Percentiles rank a stretch among this genome's conserved stretches.
Conservation (phyloP, 2,329 filamentous ascomycete genomes). For the Botrytis medusae region DNA sequence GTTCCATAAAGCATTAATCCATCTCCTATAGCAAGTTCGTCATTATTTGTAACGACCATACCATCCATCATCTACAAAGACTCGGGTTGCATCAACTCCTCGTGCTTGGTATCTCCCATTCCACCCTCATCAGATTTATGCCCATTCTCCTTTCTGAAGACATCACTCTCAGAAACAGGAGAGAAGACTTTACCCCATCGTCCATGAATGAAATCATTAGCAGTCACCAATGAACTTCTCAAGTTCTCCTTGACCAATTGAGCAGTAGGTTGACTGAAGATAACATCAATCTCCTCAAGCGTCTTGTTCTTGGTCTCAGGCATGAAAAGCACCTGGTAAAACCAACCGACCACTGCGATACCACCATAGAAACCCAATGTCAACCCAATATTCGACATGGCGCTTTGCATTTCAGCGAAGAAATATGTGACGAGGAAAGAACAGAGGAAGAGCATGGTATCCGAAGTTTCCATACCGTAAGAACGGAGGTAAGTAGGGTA, state of each 20-base stretch:
- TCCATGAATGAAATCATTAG: slow-evolving; percentile 32
- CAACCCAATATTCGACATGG: slow-evolving; percentile 66
- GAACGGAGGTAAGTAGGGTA: slow-evolving; percentile 71
- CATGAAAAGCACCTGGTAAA: slow-evolving; percentile 75
- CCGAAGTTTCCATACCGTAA: slow-evolving; percentile 72
- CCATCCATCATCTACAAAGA: background rate
- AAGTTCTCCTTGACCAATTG: slow-evolving; percentile 62
- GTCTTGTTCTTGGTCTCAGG: slow-evolving; percentile 67
- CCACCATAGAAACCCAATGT: slow-evolving; percentile 72
- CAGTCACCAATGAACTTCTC: slow-evolving; percentile 38
- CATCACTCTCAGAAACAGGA: slow-evolving; percentile 35
- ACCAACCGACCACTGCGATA: slow-evolving; percentile 67
- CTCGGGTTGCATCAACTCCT: slow-evolving; percentile 26
- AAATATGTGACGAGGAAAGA: slow-evolving; percentile 76
- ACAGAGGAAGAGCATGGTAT: slow-evolving; percentile 66
- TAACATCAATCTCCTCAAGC: slow-evolving; percentile 69
- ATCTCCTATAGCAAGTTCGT: background rate
- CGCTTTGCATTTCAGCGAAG: slow-evolving; percentile 67
- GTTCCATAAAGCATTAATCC: background rate
- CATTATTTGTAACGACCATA: background rate
- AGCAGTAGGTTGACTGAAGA: slow-evolving; percentile 63
- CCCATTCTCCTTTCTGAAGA: slow-evolving; percentile 35
- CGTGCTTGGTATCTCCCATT: slow-evolving; percentile 26
- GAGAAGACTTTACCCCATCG: slow-evolving; percentile 38
- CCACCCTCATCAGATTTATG: slow-evolving; percentile 28